Conservation (phyloP, 495 filamentous ascomycete genomes). For the Neurospora sp. region DNA sequence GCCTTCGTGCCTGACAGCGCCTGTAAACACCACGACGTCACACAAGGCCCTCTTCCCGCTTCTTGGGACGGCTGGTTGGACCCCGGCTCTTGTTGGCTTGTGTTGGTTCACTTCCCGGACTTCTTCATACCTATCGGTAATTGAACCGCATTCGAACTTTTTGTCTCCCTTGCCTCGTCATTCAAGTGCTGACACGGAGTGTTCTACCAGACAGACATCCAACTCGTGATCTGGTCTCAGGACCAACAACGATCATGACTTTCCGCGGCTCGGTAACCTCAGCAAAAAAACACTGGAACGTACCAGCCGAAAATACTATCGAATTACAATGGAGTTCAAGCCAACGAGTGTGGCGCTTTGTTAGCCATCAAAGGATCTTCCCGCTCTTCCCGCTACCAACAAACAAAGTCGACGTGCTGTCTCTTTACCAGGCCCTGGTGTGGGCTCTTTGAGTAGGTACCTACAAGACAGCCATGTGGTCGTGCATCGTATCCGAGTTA, state of each 20-base stretch:
- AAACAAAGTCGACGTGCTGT: background rate
- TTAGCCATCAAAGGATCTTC: background rate
- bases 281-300: background rate
- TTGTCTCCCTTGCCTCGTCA: background rate
- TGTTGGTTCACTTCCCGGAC: background rate
- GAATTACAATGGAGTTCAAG: background rate
- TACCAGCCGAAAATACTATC: background rate
- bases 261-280: background rate
- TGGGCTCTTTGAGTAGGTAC: background rate
- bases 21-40: too few relatives aligned
- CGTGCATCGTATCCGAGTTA: background rate
- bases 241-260: background rate
- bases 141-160: background rate
- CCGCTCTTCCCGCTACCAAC: background rate
- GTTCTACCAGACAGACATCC: background rate
- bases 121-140: background rate
- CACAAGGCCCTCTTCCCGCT: too few relatives aligned
- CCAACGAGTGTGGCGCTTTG: background rate
- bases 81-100: too few relatives aligned
- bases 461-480: background rate
- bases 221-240: background rate
- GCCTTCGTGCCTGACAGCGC: background rate
- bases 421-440: background rate
- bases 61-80: background rate
- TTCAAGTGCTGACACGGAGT: background rate